Evolutionary conservation across 441 rosid genomes (phyloP), one percentile per base, ranked within the genome.

Genomic region (Iberis amara): DNA sequence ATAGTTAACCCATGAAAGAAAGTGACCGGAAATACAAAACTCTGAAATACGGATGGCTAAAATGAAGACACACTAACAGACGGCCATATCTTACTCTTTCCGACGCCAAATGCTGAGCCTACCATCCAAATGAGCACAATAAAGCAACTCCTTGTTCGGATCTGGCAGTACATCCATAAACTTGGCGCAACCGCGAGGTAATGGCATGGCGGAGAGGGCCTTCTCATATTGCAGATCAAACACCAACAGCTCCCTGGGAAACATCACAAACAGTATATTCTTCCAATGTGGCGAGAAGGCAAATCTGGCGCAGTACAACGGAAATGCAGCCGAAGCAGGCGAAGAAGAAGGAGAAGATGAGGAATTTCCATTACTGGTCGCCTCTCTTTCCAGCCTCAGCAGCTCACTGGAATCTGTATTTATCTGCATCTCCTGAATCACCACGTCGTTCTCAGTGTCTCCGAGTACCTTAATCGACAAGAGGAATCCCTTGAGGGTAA

Each of bases 41-140:
- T 14, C 37, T 36, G 7, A 31, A 30, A 15, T 24, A 42, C 36
- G 43, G 32, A 33, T 23, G 33, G 39, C 26, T 24, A 52, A 43
- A 53, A 45, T 14, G 50, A 59, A 30, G 13, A 9, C 21, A 41
- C 7, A 8, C 2, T 0, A 61, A 62, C n/a, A 26, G 12, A 36
- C 5, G 31, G 58, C 80, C 13, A 37, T 5, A 39, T 57, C 95
- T 68, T 80, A 91, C 98, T 84, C 91, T 73, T 86, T 82, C 10
- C 92, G 79, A 52, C 78, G 78, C 98, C 98, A 92, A 51, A 86
- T 78, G 76, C 94, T 92, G 78, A 92, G 79, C 75, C 63, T 82
- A 27, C 98, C 98, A 60, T 88, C 96, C 12, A 89, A 66, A 55
- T 92, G 98, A 59, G 83, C 86, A 57, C 98, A 88, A 44, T 82